phyloP scores from a whole-genome alignment of 305 asterid species.

The Rubia tinctorum region DNA sequence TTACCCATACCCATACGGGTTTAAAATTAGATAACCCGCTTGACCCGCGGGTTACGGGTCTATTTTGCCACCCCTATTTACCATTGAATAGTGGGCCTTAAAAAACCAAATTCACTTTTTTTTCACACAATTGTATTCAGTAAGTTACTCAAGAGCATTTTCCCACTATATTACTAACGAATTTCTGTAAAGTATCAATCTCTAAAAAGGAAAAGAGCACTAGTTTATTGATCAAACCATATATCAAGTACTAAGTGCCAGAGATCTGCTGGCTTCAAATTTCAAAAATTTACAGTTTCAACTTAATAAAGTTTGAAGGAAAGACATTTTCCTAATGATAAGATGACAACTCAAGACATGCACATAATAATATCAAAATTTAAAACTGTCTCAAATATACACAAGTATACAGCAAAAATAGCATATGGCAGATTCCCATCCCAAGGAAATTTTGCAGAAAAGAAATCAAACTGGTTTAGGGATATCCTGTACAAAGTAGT shows the following conservation, averaged over 20 bases:
- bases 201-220: not conserved
- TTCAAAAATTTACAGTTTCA: not conserved
- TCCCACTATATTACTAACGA: not conserved
- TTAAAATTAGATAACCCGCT: no score
- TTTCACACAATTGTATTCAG: not conserved
- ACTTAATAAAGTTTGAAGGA: not conserved
- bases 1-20: no score
- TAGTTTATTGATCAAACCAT: no score
- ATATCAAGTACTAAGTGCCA: not conserved
- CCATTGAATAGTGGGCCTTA: not conserved
- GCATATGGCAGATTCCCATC: not conserved
- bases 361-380: not conserved
- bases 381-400: not conserved
- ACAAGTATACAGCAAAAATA: not conserved
- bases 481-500: constrained; percentile 15
- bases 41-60: no score
- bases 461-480: not conserved
- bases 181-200: not conserved
- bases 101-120: no score
- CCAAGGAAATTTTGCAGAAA: not conserved
- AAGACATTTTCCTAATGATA: not conserved
- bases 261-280: no score
- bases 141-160: not conserved
- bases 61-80: no score
- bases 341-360: not conserved